Percentiles rank a stretch among this genome's conserved stretches.
Evolutionary conservation across 371 early-diverging fungal genomes (phyloP).

Genomic region (Mycotypha africana): DNA sequence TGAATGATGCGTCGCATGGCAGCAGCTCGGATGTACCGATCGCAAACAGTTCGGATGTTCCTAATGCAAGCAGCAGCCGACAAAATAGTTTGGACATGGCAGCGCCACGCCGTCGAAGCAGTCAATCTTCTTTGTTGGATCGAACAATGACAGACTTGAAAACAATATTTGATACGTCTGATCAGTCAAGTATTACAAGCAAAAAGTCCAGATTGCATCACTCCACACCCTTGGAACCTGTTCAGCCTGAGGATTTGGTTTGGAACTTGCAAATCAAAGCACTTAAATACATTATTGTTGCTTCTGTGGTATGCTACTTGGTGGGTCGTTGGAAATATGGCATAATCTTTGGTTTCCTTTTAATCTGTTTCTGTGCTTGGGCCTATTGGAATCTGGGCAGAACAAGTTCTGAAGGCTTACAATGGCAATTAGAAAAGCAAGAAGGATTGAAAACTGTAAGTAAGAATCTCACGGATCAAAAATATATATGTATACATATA

Average conservation of each 20-base stretch:
- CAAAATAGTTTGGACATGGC: not conserved
- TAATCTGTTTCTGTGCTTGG: slow-evolving; percentile 15
- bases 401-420: slow-evolving; percentile 12
- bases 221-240: slow-evolving; percentile 12
- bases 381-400: slow-evolving; percentile 28
- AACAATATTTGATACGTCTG: slow-evolving; percentile 10
- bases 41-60: no score
- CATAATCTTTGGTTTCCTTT: slow-evolving; percentile 9
- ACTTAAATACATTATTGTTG: slow-evolving; percentile 22
- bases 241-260: slow-evolving; percentile 18
- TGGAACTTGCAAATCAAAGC: slow-evolving; percentile 22
- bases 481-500: not conserved
- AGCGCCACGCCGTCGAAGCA: slow-evolving; percentile 29
- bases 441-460: slow-evolving; percentile 30
- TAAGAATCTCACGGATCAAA: no score
- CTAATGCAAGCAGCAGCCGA: no score
- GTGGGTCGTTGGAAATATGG: slow-evolving; percentile 21
- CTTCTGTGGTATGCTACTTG: slow-evolving; percentile 19
- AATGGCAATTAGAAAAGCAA: slow-evolving; percentile 34
- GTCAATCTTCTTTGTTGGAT: slow-evolving; percentile 50
- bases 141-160: slow-evolving; percentile 7
- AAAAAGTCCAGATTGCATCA: slow-evolving; percentile 5
- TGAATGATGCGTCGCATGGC: no score
- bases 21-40: no score
- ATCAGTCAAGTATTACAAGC: not conserved